Base-by-base conservation (phyloP, 2,329 filamentous ascomycete species). In the Aspergillus sp. region DNA sequence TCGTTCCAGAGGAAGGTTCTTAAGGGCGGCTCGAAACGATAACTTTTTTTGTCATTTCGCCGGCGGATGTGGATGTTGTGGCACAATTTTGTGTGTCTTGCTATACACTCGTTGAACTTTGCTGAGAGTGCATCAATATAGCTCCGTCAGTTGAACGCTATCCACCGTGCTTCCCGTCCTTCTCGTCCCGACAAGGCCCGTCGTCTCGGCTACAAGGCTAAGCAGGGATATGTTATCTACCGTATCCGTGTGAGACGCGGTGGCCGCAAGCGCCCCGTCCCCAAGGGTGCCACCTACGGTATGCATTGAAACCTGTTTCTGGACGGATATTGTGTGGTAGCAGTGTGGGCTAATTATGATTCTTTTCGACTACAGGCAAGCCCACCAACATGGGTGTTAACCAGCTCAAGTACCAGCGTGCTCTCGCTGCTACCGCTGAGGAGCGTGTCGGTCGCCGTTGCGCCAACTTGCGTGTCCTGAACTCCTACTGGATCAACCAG, bases 401-500 rank as follows among this genome's bases (percentile, higher is more conserved):
- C 89, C 95, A 99, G 87, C 92, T 99, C 80, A 99, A 99, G 88
- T 99, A 98, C 90, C 96, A 99, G 89, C 91, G 93, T 80, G 98
- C 95, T 70, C 93, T 98, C 80, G 90, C 89, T 81, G 86, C 93
- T 74, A 99, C 95, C 74, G 96, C 96, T 74, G 96, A 99, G 87
- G 95, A 99, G 89, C 95, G 95, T 90, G 93, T 99, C 78, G 95
- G 96, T 77, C 93, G 93, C 81, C 93, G 93, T 80, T 97, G 93
- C 85, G 92, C 93, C 83, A 99, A 99, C 85, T 83, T 99, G 81
- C 92, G 95, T 78, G 95, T 99, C 77, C 90, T 99, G 77, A 99
- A 99, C 90, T 98, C 93, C 66, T 99, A 99, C 93, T 99, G 96
- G 96, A 91, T 99, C 86, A 99, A 99, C 90, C 92, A 98, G 87